phyloP scores from a whole-genome alignment of 768 basidiomycete species.

The Leucosporidium yakuticum region DNA sequence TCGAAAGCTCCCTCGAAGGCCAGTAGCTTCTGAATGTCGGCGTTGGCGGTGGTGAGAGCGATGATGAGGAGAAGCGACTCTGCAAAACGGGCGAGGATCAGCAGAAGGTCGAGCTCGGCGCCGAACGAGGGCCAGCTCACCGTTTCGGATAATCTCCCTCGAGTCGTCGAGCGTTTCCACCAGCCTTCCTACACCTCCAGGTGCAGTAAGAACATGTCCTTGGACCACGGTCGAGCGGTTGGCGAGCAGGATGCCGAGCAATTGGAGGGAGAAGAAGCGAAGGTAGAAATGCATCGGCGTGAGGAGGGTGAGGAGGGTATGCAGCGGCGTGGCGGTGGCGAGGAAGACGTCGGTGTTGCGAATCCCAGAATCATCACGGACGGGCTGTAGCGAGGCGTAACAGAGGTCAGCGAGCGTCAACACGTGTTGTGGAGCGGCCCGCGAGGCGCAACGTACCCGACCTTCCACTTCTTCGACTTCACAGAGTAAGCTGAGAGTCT shows the following conservation, averaged over 20 bases:
- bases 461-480: slow-evolving; percentile 55
- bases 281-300: slow-evolving; percentile 73
- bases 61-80: slow-evolving; percentile 81
- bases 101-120: background rate
- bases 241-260: slow-evolving; percentile 68
- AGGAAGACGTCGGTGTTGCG: slow-evolving; percentile 77
- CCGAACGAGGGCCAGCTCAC: slow-evolving; percentile 47
- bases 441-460: slow-evolving; percentile 11
- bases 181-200: slow-evolving; percentile 61
- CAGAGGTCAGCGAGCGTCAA: background rate
- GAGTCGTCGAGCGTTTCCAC: slow-evolving; percentile 74
- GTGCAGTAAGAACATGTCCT: slow-evolving; percentile 78
- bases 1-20: slow-evolving; percentile 97
- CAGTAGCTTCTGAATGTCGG: slow-evolving; percentile 88
- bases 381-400: slow-evolving; percentile 9
- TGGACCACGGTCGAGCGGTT: slow-evolving; percentile 78
- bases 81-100: slow-evolving; percentile 40
- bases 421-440: background rate
- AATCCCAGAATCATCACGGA: slow-evolving; percentile 50
- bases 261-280: slow-evolving; percentile 75
- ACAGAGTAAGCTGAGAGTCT: slow-evolving; percentile 78
- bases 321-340: slow-evolving; percentile 60
- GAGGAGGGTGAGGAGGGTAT: slow-evolving; percentile 70
- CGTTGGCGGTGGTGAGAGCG: slow-evolving; percentile 71
- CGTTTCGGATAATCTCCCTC: slow-evolving; percentile 80